Evolutionary conservation across 345 rosid genomes (phyloP).

Genomic region (Sonneratia alba): DNA sequence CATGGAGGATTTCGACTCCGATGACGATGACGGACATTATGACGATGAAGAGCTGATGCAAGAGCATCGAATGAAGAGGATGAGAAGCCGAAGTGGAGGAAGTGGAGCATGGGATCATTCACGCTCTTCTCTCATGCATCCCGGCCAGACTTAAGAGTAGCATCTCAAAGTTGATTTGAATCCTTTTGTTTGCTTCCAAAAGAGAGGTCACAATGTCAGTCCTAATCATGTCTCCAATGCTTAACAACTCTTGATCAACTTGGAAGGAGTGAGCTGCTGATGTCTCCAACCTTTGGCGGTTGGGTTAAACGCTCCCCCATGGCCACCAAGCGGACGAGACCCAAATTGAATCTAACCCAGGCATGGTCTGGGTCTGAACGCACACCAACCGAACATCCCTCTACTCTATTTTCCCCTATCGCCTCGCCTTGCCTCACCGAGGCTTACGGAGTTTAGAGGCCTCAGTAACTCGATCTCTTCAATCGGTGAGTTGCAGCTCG

Average conservation of each 20-base stretch:
- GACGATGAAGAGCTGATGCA: not conserved
- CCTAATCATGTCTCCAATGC: not conserved
- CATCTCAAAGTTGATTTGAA: not conserved
- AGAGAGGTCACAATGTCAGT: not conserved
- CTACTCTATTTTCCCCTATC: constrained; percentile 8
- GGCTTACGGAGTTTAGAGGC: constrained; percentile 20
- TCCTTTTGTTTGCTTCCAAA: not conserved
- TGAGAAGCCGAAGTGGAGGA: not conserved
- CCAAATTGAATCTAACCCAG: no score
- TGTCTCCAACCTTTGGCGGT: no score
- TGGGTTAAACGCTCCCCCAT: no score
- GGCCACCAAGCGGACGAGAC: no score
- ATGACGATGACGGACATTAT: not conserved
- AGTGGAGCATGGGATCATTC: not conserved
- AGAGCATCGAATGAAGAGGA: not conserved
- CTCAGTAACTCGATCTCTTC: constrained; percentile 17
- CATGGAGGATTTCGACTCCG: not conserved
- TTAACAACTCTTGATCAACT: no score
- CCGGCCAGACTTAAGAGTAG: no score
- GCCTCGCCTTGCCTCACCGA: constrained; percentile 13
- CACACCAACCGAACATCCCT: constrained; percentile 10
- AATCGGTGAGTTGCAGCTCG: constrained; percentile 8
- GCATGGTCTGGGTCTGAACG: no score
- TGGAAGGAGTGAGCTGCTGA: no score
- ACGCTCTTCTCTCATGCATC: no score